Percentiles rank a stretch among this genome's conserved stretches.
Evolutionary conservation across 305 asterid species (phyloP).

Genomic region (Striga hermonthica): DNA sequence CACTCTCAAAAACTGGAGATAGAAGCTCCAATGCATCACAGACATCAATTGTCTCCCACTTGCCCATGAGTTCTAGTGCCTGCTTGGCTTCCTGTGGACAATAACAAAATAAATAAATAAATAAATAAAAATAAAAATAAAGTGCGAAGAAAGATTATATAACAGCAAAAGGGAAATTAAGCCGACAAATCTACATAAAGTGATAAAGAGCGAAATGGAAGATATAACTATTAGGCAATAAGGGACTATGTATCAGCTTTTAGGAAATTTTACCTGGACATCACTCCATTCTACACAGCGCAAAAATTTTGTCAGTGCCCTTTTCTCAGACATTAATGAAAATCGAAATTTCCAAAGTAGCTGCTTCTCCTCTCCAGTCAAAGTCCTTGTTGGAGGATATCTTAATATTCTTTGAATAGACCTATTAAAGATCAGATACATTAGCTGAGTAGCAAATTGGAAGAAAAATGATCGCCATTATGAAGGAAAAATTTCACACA

Average conservation of each 20-base stretch:
- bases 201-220: constrained; percentile 9
- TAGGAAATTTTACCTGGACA: constrained; percentile 60
- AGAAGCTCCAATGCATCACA: constrained; percentile 97
- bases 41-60: constrained; percentile 96
- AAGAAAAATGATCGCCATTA: constrained; percentile 13
- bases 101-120: too few relatives aligned
- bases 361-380: constrained; percentile 97
- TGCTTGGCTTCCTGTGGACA: constrained; percentile 93
- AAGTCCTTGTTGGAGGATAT: constrained; percentile 92
- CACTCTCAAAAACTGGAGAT: constrained; percentile 97
- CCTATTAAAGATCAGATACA: constrained; percentile 48
- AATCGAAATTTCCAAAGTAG: constrained; percentile 97
- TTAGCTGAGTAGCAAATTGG: constrained; percentile 31
- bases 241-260: background rate
- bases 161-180: constrained; percentile 19
- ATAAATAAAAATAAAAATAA: too few relatives aligned
- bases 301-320: constrained; percentile 87
- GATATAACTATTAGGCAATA: background rate
- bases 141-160: constrained; percentile 8
- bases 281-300: constrained; percentile 99
- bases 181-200: constrained; percentile 7
- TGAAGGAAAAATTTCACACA: constrained; percentile 10
- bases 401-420: constrained; percentile 88
- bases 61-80: constrained; percentile 92
- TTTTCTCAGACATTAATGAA: constrained; percentile 91